Conservation (phyloP, 2,329 filamentous ascomycete species). For the Fusarium luffae region DNA sequence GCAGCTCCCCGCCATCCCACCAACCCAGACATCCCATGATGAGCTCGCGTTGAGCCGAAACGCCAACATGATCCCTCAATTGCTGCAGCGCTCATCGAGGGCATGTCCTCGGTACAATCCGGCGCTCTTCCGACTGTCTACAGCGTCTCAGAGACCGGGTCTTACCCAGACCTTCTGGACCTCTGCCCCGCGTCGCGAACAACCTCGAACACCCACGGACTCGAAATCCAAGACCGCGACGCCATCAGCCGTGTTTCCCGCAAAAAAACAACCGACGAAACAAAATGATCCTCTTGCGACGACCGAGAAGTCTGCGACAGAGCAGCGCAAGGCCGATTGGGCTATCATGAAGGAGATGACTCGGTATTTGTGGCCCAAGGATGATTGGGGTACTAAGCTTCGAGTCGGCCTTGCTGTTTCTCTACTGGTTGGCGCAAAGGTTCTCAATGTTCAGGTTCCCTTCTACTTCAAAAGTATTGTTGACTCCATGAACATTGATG, state of each 20-base stretch:
- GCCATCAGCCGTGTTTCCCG: constrained; percentile 29
- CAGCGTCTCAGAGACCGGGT: constrained; percentile 45
- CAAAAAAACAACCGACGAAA: constrained; percentile 35
- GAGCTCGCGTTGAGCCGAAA: constrained; percentile 42
- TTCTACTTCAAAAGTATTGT: constrained; percentile 99
- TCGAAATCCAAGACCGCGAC: constrained; percentile 38
- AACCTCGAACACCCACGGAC: constrained; percentile 37
- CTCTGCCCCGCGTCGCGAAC: constrained; percentile 45
- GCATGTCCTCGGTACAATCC: constrained; percentile 49
- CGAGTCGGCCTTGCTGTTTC: constrained; percentile 87
- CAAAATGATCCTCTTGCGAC: constrained; percentile 49
- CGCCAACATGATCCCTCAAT: constrained; percentile 52
- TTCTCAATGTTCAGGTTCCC: constrained; percentile 96
- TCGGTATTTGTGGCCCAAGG: constrained; percentile 94
- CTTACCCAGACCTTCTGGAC: constrained; percentile 49
- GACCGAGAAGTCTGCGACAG: constrained; percentile 69
- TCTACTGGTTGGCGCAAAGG: constrained; percentile 88
- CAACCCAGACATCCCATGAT: constrained; percentile 42
- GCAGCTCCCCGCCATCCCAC: constrained; percentile 41
- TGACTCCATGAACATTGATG: constrained; percentile 96
- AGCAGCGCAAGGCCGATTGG: constrained; percentile 97
- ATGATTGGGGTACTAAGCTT: constrained; percentile 76
- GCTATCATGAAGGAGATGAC: constrained; percentile 99
- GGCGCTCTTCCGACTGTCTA: constrained; percentile 42
- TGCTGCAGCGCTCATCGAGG: constrained; percentile 49